These are phyloP conservation scores for Sequoia sempervirens DNA, from an alignment of 75 land plant genomes.

Conservation along the genomic window DNA sequence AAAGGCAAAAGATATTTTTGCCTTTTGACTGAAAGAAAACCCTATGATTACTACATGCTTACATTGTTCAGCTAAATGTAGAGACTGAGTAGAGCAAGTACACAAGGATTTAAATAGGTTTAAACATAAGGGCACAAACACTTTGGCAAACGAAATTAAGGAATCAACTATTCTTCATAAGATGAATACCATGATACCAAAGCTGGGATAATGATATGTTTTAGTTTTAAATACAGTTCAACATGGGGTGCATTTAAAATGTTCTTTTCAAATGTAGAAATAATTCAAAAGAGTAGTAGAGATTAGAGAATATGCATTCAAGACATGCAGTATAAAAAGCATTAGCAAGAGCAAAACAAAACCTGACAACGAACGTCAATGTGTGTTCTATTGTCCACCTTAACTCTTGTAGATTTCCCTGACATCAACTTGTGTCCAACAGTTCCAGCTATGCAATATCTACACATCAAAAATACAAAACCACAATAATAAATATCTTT, in stretches of 20 bases:
- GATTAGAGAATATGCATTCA: constrained; percentile 1
- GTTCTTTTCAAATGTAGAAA: background rate
- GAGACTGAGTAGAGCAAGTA: too few species aligned
- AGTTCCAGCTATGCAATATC: constrained; percentile 93
- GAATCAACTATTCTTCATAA: background rate
- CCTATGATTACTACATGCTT: too few species aligned
- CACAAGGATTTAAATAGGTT: too few species aligned
- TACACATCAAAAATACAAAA: constrained; percentile 16
- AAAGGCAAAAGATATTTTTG: too few species aligned
- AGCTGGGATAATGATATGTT: background rate
- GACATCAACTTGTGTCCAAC: constrained; percentile 85
- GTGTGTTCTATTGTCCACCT: constrained; percentile 63
- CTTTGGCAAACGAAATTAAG: too few species aligned
- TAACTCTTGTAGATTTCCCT: constrained; percentile 81
- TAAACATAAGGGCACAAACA: too few species aligned
- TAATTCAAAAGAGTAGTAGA: background rate
- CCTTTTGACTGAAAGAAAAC: too few species aligned
- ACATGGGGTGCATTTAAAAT: background rate
- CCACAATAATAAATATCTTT: background rate
- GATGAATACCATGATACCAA: background rate
- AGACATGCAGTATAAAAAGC: background rate
- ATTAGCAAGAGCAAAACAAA: background rate
- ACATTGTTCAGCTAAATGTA: too few species aligned
- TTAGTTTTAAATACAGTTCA: background rate
- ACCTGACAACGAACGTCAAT: constrained; percentile 96